phyloP scores from a whole-genome alignment of 1,284 basidiomycete species.

The Sporisorium reilianum region DNA sequence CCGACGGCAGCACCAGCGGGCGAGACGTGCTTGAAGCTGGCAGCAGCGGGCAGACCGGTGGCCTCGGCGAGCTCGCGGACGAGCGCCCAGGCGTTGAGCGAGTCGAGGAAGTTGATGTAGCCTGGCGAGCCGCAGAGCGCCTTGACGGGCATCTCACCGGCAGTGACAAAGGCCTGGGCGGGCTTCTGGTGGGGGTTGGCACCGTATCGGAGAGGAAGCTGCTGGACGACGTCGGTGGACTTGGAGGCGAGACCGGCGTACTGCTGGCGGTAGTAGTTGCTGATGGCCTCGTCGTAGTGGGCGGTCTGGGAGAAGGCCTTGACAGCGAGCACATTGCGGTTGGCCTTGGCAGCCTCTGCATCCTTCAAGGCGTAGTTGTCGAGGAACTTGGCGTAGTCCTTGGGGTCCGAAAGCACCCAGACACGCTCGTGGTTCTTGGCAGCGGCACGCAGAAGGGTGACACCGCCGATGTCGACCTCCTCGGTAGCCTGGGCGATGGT shows the following conservation, averaged over 20 bases:
- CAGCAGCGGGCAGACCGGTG: conserved; percentile 85
- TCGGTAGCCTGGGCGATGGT: conserved; percentile 93
- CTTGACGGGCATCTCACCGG: conserved; percentile 92
- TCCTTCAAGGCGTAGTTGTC: conserved; percentile 75
- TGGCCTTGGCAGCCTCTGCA: conserved; percentile 73
- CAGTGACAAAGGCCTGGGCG: conserved; percentile 92
- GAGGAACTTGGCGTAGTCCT: conserved; percentile 90
- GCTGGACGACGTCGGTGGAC: conserved; percentile 67
- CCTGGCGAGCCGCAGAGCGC: conserved; percentile 94
- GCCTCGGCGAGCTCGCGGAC: conserved; percentile 93
- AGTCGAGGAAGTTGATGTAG: conserved; percentile 99
- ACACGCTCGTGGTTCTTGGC: conserved; percentile 91
- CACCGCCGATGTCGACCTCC: conserved; percentile 98
- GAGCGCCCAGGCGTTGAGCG: conserved; percentile 95
- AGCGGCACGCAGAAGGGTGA: conserved; percentile 95
- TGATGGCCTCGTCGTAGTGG: conserved; percentile 93
- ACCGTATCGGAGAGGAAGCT: conserved; percentile 90
- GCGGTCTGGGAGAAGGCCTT: conserved; percentile 99
- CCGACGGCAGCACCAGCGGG: conserved; percentile 87
- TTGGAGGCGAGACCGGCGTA: conserved; percentile 80
- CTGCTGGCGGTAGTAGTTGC: conserved; percentile 95
- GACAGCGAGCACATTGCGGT: conserved; percentile 86
- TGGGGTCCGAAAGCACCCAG: conserved; percentile 87
- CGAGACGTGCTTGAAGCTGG: conserved; percentile 99
- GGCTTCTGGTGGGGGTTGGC: conserved; percentile 99